Base-by-base conservation (phyloP, 768 basidiomycete species). In the Sporobolomyces phaffii region DNA sequence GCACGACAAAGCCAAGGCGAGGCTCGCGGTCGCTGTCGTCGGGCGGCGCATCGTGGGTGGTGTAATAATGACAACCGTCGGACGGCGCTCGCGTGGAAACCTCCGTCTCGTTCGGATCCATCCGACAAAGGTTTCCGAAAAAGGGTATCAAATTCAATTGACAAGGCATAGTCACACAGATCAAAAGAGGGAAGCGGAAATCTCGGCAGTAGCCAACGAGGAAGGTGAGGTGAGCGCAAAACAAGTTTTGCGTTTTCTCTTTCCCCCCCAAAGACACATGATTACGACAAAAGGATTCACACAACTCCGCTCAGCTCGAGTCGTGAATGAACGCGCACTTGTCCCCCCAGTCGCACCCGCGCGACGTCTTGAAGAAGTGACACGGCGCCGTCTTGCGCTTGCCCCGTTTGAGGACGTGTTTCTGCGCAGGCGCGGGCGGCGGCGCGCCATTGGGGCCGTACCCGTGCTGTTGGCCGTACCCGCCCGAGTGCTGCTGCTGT, bases 241-340 rank as follows among this genome's bases (percentile, higher is more conserved):
- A n/a, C n/a, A n/a, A n/a, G n/a, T n/a, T n/a, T n/a, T n/a, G n/a
- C n/a, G n/a, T n/a, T n/a, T n/a, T n/a, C n/a, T n/a, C n/a, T n/a
- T n/a, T n/a, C n/a, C n/a, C n/a, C n/a, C n/a, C n/a, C n/a, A n/a
- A n/a, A 61, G 50, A 50, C 17, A 44, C 20, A 44, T 22, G 34
- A 48, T 13, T 1, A 40, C 47, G n/a, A 33, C 29, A 20, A 40
- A 26, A 14, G 52, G 34, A 17, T 13, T n/a, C n/a, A 28, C 6
- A 24, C 22, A 56, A 20, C 11, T 7, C 17, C 38, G 20, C 41
- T 15, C 13, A 31, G 20, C 24, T 28, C 7, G 9, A 28, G 8
- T 57, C 65, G 18, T 68, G 66, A 43, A n/a, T 59, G 29, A 68
- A 68, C 31, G 28, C 18, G 44, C 66, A 68, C 49, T 34, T 29